Base-by-base conservation (phyloP, 2,329 filamentous ascomycete genomes). In the Aspergillus nomiae region DNA sequence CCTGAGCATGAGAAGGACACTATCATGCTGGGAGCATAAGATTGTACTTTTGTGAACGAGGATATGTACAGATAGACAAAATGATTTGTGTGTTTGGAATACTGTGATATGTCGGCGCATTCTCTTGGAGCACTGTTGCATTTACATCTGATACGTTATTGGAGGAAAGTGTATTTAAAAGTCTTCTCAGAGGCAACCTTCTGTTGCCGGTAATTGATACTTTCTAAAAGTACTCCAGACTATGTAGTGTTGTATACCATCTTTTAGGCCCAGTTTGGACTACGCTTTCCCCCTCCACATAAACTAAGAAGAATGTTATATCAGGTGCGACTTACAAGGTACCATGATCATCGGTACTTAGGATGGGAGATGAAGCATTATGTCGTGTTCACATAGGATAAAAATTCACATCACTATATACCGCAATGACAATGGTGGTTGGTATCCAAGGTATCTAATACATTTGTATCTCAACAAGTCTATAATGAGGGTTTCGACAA, bases 1-100 rank as follows among this genome's bases (percentile, higher is more conserved):
- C 63, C 66, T 30, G 71, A 76, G 55, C 71, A 73, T 66, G 72
- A 76, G 62, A 75, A 78, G 65, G 78, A 80, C 69, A 71, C 78
- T 28, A 69, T 78, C 62, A 80, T 80, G 77, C 63, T 78, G 57
- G 77, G 71, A 45, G 72, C 66, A 65, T 78, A 70, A 55, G 26
- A 43, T 24, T 45, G 16, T n/a, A 41, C 32, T 28, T 28, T 41
- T 28, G 24, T 63, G 46, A 63, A 64, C 56, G 66, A 64, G 56
- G 57, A 64, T 58, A 68, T 67, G 65, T 70, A 69, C 54, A 66
- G 60, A 65, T 66, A 65, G 63, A 67, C 60, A 61, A 59, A 62
- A 55, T 46, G 53, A 60, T 53, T 61, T 65, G 57, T 59, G 57
- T 58, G 51, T 61, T 60, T 60, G 54, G 41, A 38, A 58, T 51